Conservation (phyloP, 139 green algal genomes). For the Prasinococcaceae sp. region DNA sequence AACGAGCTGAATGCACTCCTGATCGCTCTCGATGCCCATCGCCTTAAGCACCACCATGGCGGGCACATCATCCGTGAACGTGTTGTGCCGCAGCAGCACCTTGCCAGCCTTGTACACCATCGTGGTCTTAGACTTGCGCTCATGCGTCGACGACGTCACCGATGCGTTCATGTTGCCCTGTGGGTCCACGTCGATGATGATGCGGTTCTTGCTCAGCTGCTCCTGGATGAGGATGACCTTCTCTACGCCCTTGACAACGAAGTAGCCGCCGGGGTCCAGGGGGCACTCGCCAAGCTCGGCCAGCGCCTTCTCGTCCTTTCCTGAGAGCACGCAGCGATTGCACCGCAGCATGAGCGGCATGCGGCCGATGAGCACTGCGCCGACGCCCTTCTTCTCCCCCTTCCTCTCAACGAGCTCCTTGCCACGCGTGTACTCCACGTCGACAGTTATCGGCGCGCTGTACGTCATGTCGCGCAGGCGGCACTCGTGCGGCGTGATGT, state of each 20-base stretch:
- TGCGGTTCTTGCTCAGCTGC: slow-evolving; percentile 97
- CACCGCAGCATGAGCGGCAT: slow-evolving; percentile 96
- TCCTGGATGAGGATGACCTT: slow-evolving; percentile 98
- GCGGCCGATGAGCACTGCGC: slow-evolving; percentile 75
- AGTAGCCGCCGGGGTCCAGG: slow-evolving; percentile 95
- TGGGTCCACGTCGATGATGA: slow-evolving; percentile 87
- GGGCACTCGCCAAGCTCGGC: slow-evolving; percentile 76
- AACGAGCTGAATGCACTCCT: slow-evolving; percentile 63
- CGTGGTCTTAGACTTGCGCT: slow-evolving; percentile 96
- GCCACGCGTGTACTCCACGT: slow-evolving; percentile 94
- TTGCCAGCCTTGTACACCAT: slow-evolving; percentile 66
- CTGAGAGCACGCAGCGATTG: slow-evolving; percentile 57
- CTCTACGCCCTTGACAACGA: slow-evolving; percentile 66
- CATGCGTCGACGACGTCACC: slow-evolving; percentile 82
- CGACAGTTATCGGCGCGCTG: slow-evolving; percentile 84
- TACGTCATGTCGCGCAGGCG: slow-evolving; percentile 70
- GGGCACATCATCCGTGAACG: slow-evolving; percentile 70
- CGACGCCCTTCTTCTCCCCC: slow-evolving; percentile 46
- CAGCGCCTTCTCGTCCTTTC: slow-evolving; percentile 74
- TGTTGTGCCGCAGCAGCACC: slow-evolving; percentile 85
- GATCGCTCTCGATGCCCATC: slow-evolving; percentile 88
- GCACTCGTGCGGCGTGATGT: slow-evolving; percentile 94
- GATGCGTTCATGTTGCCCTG: slow-evolving; percentile 24
- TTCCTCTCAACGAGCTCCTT: slow-evolving; percentile 74
- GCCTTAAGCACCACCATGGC: slow-evolving; percentile 78